phyloP scores from a whole-genome alignment of 345 rosid species.

The Populus pruinosa region DNA sequence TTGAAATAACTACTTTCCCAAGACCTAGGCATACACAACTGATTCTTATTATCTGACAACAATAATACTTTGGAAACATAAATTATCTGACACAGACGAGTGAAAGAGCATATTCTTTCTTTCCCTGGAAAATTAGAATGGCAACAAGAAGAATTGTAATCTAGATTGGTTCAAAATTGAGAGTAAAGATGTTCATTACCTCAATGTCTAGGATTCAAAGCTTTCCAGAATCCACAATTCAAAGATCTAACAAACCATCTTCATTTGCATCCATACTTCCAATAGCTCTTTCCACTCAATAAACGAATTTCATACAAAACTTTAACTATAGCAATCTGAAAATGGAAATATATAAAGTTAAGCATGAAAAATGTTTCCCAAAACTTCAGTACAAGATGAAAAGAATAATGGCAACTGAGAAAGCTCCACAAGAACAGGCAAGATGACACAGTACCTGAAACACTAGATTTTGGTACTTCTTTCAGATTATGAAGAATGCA shows the following conservation, averaged over 20 bases:
- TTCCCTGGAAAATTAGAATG: neutral
- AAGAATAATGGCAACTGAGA: constrained; percentile 9
- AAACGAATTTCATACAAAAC: constrained; percentile 17
- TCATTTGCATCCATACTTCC: constrained; percentile 16
- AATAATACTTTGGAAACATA: neutral
- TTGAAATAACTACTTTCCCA: neutral
- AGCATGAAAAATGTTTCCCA: neutral
- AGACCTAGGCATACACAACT: neutral
- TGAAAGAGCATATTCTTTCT: neutral
- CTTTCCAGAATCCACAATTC: constrained; percentile 12
- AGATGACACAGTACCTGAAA: constrained; percentile 33
- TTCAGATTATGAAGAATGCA: constrained; percentile 22
- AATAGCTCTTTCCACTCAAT: constrained; percentile 11
- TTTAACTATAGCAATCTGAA: constrained; percentile 16
- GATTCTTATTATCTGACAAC: neutral
- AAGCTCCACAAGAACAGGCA: constrained; percentile 10
- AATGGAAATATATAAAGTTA: constrained; percentile 8
- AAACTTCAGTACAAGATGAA: neutral
- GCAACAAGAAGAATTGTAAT: neutral
- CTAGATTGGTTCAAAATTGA: neutral
- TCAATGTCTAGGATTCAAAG: constrained; percentile 6
- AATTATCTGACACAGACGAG: neutral
- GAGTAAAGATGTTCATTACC: constrained; percentile 20
- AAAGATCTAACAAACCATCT: constrained; percentile 9
- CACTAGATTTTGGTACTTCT: constrained; percentile 29